Evolutionary conservation across 441 rosid species (phyloP).

Genomic region (Kokia cookei): DNA sequence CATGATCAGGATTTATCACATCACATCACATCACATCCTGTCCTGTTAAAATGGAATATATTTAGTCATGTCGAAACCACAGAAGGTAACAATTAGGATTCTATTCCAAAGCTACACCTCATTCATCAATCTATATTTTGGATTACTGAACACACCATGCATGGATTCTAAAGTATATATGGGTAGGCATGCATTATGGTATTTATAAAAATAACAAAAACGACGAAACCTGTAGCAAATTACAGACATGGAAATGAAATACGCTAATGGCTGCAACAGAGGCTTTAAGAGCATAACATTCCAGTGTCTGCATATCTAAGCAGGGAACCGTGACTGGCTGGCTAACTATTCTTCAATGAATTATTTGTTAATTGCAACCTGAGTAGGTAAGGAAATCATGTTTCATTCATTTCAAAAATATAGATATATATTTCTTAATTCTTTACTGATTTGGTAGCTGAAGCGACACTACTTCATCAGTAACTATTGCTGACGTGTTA

Average conservation of each 20-base stretch:
- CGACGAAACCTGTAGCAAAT: not conserved
- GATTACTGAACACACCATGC: not conserved
- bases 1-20: conserved; percentile 80
- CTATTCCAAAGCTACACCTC: not conserved
- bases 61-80: not conserved
- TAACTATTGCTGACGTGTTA: too few species aligned
- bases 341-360: not conserved
- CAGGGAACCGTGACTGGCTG: not conserved
- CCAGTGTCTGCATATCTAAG: not conserved
- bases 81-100: not conserved
- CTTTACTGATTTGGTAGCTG: too few species aligned
- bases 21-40: conserved; percentile 91
- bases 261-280: not conserved
- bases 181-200: not conserved
- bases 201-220: not conserved
- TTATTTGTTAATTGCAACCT: not conserved
- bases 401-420: not conserved
- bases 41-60: conserved; percentile 38
- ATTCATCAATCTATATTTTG: not conserved
- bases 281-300: not conserved
- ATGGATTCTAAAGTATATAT: not conserved
- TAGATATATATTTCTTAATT: too few species aligned
- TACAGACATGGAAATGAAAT: not conserved
- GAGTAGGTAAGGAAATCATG: not conserved
- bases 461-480: too few species aligned